phyloP scores from a whole-genome alignment of 1,284 basidiomycete genomes.

The Moesziomyces antarcticus region DNA sequence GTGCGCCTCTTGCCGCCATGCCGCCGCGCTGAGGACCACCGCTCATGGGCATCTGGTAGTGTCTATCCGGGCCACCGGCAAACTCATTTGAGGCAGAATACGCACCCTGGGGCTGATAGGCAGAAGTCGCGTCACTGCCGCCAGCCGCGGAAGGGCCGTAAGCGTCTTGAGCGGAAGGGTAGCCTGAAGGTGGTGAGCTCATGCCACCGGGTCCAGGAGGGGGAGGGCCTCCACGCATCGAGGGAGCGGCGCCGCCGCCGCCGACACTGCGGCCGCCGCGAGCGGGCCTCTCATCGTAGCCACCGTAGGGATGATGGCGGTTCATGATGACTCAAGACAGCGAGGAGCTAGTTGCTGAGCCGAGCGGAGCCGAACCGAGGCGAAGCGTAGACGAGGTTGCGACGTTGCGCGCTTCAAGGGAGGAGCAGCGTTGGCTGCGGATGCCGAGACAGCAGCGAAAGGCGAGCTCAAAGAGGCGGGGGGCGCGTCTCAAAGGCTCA shows the following conservation, averaged over 20 bases:
- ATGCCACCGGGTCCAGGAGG: constrained; percentile 18
- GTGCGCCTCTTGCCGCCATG: constrained; percentile 30
- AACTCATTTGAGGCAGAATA: constrained; percentile 32
- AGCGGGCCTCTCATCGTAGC: constrained; percentile 73
- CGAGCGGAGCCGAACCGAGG: constrained; percentile 1
- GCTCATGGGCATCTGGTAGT: constrained; percentile 31
- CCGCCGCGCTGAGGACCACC: constrained; percentile 31
- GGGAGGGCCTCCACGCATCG: constrained; percentile 27
- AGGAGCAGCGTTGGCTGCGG: constrained; percentile 1
- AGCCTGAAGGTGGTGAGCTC: constrained; percentile 32
- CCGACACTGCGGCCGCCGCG: constrained; percentile 51
- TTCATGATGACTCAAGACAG: constrained; percentile 75
- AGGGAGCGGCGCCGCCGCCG: constrained; percentile 41
- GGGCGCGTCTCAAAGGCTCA: constrained; percentile 4
- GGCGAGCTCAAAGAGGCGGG: constrained; percentile 14
- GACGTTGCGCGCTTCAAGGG: constrained; percentile 7
- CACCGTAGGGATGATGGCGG: constrained; percentile 85
- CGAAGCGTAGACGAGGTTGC: constrained; percentile 8
- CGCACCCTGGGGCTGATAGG: constrained; percentile 25
- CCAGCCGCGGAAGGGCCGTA: constrained; percentile 29
- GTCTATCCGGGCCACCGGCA: constrained; percentile 34
- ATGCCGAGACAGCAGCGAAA: constrained; percentile 3
- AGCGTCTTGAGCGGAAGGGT: constrained; percentile 18
- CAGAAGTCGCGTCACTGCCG: constrained; percentile 10
- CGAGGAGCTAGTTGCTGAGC: neutral